Conservation (phyloP, 345 rosid species). For the Hibiscus trionum region DNA sequence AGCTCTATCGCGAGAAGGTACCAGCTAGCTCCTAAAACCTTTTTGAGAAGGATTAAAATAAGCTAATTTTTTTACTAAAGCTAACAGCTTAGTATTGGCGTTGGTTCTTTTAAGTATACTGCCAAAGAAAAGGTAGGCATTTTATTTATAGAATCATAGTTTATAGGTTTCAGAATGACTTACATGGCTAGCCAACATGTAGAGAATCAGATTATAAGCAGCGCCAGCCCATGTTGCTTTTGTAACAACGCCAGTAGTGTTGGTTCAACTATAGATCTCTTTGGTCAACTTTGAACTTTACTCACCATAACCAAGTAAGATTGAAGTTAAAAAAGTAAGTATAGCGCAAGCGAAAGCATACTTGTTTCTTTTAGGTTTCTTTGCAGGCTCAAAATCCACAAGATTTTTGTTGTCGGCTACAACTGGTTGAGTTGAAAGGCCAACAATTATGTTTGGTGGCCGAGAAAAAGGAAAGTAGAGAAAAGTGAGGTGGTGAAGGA, state of each 20-base stretch:
- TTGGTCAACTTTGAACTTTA: too few species aligned
- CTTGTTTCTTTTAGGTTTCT: not conserved
- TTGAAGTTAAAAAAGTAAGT: too few species aligned
- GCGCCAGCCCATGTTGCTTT: constrained; percentile 97
- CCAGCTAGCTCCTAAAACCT: constrained; percentile 99
- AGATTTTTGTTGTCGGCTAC: too few species aligned
- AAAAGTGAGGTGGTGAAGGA: too few species aligned
- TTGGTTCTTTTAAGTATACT: too few species aligned
- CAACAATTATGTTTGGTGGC: not conserved
- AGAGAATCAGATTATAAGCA: constrained; percentile 87
- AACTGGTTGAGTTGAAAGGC: too few species aligned
- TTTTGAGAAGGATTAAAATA: not conserved
- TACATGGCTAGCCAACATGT: constrained; percentile 98
- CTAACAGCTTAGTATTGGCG: too few species aligned
- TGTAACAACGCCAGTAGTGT: constrained; percentile 79
- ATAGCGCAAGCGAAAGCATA: too few species aligned
- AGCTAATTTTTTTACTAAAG: not conserved
- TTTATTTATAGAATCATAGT: not conserved
- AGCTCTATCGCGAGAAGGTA: constrained; percentile 75
- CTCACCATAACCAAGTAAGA: too few species aligned
- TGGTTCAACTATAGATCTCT: too few species aligned
- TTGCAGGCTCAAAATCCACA: not conserved
- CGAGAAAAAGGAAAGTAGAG: too few species aligned
- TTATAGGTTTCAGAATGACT: constrained; percentile 16
- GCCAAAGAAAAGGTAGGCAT: too few species aligned